Conservation (phyloP, 306 rosid genomes). For the Dryas drummondii region DNA sequence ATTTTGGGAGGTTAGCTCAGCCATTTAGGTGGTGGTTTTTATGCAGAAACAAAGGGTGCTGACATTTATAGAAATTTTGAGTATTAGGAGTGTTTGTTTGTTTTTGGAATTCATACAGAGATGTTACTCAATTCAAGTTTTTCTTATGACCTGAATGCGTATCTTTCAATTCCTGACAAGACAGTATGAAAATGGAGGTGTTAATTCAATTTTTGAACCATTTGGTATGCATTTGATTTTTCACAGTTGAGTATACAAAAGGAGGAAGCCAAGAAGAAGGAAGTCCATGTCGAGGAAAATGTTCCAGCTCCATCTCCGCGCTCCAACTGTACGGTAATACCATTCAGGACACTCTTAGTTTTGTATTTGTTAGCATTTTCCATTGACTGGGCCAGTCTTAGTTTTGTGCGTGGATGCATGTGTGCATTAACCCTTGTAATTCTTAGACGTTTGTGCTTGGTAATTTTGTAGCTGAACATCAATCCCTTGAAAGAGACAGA, state of each 20-base stretch:
- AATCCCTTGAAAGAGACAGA: constrained; percentile 97
- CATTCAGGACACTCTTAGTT: background rate
- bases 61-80: background rate
- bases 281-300: constrained; percentile 82
- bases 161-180: background rate
- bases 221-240: constrained; percentile 8
- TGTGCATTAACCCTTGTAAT: background rate
- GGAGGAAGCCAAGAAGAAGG: constrained; percentile 96
- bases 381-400: background rate
- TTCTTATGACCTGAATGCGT: background rate
- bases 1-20: background rate
- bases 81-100: background rate
- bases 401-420: background rate
- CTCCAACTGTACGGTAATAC: constrained; percentile 78
- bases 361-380: background rate
- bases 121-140: background rate
- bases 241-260: constrained; percentile 72
- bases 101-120: background rate
- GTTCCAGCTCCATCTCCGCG: constrained; percentile 95
- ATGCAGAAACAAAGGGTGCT: background rate
- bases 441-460: background rate
- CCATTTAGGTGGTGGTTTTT: constrained; percentile 1
- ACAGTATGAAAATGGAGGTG: background rate
- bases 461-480: constrained; percentile 55
- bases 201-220: background rate